Base-by-base conservation (phyloP, 2,329 filamentous ascomycete species). In the Exophiala mesophila region DNA sequence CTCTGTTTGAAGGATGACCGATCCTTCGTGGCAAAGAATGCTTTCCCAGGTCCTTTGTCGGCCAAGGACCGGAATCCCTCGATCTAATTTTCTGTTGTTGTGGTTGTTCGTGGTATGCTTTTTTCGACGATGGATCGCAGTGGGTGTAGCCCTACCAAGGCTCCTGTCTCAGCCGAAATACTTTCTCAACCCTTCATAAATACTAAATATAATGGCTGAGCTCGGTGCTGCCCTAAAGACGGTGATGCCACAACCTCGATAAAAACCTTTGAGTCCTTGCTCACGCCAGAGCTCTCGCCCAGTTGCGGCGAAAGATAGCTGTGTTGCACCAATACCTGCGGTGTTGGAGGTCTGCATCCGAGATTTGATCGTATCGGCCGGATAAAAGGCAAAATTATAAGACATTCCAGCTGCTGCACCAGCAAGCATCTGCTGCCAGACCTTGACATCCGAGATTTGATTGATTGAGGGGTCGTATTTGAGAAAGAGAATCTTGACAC, bases 331-430 rank as follows among this genome's bases (percentile, higher is more conserved):
- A 19, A 19, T 6, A 5, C 15, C 20, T 13, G 15, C 32, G 19
- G 40, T 33, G 19, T 26, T 31, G 39, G 84, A 77, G 0, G 92
- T 98, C 68, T 98, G 92, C 82, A 98, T 95, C 35, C 90, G 81
- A 13, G 86, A 94, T 69, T 98, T 98, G 70, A 98, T 84, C 1
- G 92, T 98, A 63, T 98, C 92, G 36, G 92, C 92, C 0, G 92
- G 92, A 63, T 92, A 98, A 72, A 97, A 96, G 16, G 94, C 69
- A 61, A 97, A 97, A 63, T 98, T 98, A 69, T 98, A 98, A 24
- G 81, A 82, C 69, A 96, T 85, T 39, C 92, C 92, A 3, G 90
- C 92, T 5, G 82, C 79, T 2, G 90, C 90, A 30, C 90, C 90
- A 1, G 89, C 86, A 15, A 87, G 62, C 59, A 94, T 87, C 63